Evolutionary conservation across 1,284 basidiomycete genomes (phyloP).

Genomic region (Grifola frondosa): DNA sequence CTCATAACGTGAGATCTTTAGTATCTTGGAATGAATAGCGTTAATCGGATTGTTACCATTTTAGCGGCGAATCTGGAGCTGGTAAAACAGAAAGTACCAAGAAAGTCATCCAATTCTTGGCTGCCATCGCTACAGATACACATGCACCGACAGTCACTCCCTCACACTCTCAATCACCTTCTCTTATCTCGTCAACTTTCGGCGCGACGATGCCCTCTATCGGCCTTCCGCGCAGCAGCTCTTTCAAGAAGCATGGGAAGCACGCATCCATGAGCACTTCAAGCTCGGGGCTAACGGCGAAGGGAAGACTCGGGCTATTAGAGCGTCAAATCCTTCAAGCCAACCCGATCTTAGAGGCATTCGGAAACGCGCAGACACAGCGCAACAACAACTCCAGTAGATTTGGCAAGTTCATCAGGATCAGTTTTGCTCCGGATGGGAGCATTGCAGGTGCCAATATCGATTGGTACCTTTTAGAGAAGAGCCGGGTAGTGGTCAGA

Average conservation of each 20-base stretch:
- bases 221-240: constrained; percentile 59
- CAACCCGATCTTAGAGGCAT: constrained; percentile 97
- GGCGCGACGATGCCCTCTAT: constrained; percentile 50
- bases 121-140: constrained; percentile 89
- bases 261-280: constrained; percentile 40
- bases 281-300: constrained; percentile 51
- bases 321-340: constrained; percentile 98
- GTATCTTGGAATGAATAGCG: neutral
- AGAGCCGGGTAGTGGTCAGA: constrained; percentile 91
- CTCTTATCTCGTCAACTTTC: constrained; percentile 45
- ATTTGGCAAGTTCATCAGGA: constrained; percentile 97
- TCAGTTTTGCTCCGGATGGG: constrained; percentile 91
- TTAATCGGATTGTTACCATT: neutral
- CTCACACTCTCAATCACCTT: constrained; percentile 61
- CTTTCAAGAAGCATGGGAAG: constrained; percentile 42
- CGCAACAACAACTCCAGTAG: constrained; percentile 99
- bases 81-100: constrained; percentile 99
- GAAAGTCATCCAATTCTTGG: constrained; percentile 99
- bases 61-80: constrained; percentile 95
- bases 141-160: constrained; percentile 52
- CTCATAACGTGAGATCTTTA: constrained; percentile 85
- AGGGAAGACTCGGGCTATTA: constrained; percentile 80
- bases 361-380: constrained; percentile 98
- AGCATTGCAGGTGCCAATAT: constrained; percentile 98
- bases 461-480: constrained; percentile 99